Evolutionary conservation across 495 filamentous ascomycete species (phyloP), one percentile per base, ranked within the genome.

Genomic region (Symbiotaphrina buchneri): DNA sequence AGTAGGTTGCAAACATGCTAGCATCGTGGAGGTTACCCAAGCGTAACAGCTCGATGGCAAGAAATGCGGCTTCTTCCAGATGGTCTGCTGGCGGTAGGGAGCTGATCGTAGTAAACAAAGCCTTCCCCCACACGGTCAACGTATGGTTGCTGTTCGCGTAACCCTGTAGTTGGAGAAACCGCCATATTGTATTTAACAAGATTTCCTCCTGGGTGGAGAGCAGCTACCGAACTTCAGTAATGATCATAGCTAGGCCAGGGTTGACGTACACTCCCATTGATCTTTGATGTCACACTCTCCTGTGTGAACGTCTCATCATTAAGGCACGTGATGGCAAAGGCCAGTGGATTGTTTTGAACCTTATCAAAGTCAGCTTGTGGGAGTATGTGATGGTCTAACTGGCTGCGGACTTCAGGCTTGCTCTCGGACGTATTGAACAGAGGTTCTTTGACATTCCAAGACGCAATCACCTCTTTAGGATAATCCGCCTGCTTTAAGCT

Each of bases 151-250:
- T 63, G 38, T 90, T 65, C 22, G 87, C 55, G 40, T 91, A 95
- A 6, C 68, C 81, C 28, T 84, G 73, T 24, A 95, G 57, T 47
- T 94, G 81, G 18, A 95, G 56, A 48, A 92, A 85, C 24, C 80
- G 68, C 74, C 80, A 92, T 29, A 81, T 51, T 3, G 74, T 65
- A 44, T 93, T 79, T 13, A 68, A 65, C 7, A 73, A 49, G 28
- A 95, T 64, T 39, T 91, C 65, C n/a, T 74, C 60, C 35, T 65
- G 59, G n/a, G 63, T 61, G 23, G 57, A 57, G 7, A 77, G 43
- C 14, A 55, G 50, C 45, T 53, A 35, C 16, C 19, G 3, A 13
- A n/a, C n/a, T n/a, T n/a, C n/a, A n/a, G n/a, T 10, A 10, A 15
- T 2, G 14, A 30, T 10, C 8, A 30, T 8, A 23, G 20, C 31